Conservation (phyloP, 345 rosid genomes). For the Nephelium lappaceum region DNA sequence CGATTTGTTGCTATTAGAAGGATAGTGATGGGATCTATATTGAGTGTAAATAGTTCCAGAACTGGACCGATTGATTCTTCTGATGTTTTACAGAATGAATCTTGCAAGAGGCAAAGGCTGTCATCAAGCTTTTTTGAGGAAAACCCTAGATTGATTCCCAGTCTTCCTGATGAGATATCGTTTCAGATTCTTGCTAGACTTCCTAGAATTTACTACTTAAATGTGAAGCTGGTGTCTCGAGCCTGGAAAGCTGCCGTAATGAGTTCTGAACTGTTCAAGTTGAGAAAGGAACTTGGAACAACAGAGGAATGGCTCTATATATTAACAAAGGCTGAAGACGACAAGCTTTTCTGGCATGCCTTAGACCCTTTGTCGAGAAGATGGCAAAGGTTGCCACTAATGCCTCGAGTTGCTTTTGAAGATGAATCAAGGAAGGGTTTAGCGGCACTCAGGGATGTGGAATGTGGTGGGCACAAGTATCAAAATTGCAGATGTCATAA, state of each 20-base stretch:
- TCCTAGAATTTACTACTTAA: slow-evolving; percentile 67
- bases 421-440: slow-evolving; percentile 58
- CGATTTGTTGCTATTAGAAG: not conserved
- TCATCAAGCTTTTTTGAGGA: slow-evolving; percentile 38
- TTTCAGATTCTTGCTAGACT: slow-evolving; percentile 83
- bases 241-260: slow-evolving; percentile 66
- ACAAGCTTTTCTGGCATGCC: slow-evolving; percentile 76
- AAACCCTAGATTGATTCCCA: slow-evolving; percentile 54
- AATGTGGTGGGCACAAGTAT: slow-evolving; percentile 57
- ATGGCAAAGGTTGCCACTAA: slow-evolving; percentile 83
- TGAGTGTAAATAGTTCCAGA: slow-evolving; percentile 3
- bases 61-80: not conserved
- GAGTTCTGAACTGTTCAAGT: slow-evolving; percentile 55
- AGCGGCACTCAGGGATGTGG: slow-evolving; percentile 58
- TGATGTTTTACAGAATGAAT: slow-evolving; percentile 25
- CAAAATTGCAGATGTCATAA: slow-evolving; percentile 56
- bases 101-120: slow-evolving; percentile 52
- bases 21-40: slow-evolving; percentile 21
- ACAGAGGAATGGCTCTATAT: slow-evolving; percentile 93
- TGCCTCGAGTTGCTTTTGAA: slow-evolving; percentile 60
- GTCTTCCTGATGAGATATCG: slow-evolving; percentile 87
- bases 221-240: slow-evolving; percentile 55
- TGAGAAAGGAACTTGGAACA: slow-evolving; percentile 72
- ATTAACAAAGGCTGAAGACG: slow-evolving; percentile 70
- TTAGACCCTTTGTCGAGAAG: slow-evolving; percentile 71